phyloP scores from a whole-genome alignment of 2,329 filamentous ascomycete genomes.

The Colletotrichum higginsianum region DNA sequence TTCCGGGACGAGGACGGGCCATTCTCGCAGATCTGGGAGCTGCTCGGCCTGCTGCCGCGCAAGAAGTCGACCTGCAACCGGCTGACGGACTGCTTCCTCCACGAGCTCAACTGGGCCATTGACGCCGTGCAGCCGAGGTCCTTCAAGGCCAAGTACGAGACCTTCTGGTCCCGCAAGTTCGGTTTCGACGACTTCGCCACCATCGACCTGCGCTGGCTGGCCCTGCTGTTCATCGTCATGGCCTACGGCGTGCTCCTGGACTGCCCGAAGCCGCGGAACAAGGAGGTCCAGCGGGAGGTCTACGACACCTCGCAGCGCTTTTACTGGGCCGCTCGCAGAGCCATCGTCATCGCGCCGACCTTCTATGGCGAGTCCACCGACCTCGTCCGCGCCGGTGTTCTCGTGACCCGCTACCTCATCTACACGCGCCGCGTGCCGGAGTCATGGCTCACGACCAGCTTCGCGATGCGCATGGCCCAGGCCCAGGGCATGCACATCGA shows the following conservation, averaged over 20 bases:
- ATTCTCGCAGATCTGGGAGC: conserved; percentile 57
- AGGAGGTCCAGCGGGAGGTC: conserved; percentile 53
- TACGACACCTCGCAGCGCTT: conserved; percentile 57
- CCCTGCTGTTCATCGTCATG: conserved; percentile 57
- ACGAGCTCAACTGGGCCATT: conserved; percentile 54
- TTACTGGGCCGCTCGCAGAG: conserved; percentile 57
- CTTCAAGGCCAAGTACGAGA: conserved; percentile 54
- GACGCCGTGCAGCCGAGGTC: conserved; percentile 54
- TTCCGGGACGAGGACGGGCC: conserved; percentile 44
- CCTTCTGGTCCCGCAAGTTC: conserved; percentile 56
- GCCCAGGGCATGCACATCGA: conserved; percentile 61
- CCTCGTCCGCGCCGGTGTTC: conserved; percentile 56
- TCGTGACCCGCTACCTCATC: conserved; percentile 57
- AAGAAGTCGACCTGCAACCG: conserved; percentile 55
- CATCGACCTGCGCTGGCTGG: conserved; percentile 59
- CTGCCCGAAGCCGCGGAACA: conserved; percentile 49
- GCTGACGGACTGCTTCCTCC: conserved; percentile 52
- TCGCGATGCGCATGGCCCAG: conserved; percentile 60
- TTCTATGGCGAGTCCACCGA: conserved; percentile 59
- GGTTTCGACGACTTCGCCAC: conserved; percentile 57
- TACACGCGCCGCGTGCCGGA: conserved; percentile 56
- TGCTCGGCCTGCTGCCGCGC: conserved; percentile 55
- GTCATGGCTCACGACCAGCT: conserved; percentile 58
- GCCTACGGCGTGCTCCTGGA: conserved; percentile 56
- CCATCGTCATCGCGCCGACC: conserved; percentile 58